Percentiles rank a stretch among this genome's conserved stretches.
Evolutionary conservation across 129 eudicot genomes (phyloP).

Genomic region (Centaurea solstitialis): DNA sequence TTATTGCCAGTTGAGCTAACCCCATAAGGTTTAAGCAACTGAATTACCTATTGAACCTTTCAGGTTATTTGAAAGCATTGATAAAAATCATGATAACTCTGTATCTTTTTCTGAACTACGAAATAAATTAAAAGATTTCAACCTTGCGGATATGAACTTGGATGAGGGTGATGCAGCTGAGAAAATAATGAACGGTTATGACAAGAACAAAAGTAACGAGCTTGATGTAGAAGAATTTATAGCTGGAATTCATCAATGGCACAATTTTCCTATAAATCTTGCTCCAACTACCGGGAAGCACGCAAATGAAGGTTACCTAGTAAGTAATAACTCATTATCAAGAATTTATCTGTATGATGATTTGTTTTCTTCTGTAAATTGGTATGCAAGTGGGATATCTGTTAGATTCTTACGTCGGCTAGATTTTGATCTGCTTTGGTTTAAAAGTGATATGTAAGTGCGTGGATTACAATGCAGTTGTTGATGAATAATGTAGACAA

Average conservation of each 20-base stretch:
- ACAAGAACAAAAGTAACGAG: conserved; percentile 33
- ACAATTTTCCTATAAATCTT: conserved; percentile 9
- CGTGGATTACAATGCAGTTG: conserved; percentile 16
- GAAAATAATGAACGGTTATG: conserved; percentile 46
- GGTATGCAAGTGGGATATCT: neutral
- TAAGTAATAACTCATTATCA: conserved; percentile 21
- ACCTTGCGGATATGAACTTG: conserved; percentile 24
- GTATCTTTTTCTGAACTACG: conserved; percentile 39
- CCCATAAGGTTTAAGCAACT: neutral
- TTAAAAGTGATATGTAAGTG: neutral
- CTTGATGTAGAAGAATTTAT: conserved; percentile 50
- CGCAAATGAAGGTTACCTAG: conserved; percentile 24
- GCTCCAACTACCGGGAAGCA: neutral
- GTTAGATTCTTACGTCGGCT: neutral
- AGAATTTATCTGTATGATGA: neutral
- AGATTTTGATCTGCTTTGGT: neutral
- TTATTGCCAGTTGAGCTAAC: too few species aligned
- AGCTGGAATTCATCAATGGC: conserved; percentile 41
- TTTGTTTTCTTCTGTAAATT: neutral
- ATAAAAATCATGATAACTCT: conserved; percentile 34
- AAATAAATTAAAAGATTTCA: conserved; percentile 28
- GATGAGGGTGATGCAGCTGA: conserved; percentile 36
- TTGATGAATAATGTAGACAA: conserved; percentile 26
- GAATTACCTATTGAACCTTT: neutral
- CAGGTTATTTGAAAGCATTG: conserved; percentile 47